Percentiles rank a stretch among this genome's conserved stretches.
Evolutionary conservation across 495 filamentous ascomycete genomes (phyloP).

Genomic region (Acidiella bohemica): DNA sequence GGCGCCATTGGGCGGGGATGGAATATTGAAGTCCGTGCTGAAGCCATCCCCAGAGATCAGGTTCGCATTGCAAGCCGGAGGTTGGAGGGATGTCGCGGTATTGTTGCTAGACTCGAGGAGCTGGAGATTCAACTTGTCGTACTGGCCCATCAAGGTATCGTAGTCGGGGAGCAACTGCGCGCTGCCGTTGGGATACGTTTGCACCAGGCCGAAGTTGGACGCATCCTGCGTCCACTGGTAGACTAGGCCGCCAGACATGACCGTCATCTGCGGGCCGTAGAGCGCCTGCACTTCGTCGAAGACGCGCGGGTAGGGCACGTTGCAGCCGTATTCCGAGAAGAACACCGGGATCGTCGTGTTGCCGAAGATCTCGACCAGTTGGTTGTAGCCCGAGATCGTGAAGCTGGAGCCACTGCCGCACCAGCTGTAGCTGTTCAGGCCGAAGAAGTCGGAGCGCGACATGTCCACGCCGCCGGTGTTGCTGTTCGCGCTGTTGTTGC

Average conservation of each 20-base stretch:
- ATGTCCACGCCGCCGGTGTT: constrained; percentile 35
- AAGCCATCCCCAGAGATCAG: constrained; percentile 53
- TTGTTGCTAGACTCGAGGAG: constrained; percentile 46
- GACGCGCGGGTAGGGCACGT: constrained; percentile 58
- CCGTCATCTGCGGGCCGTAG: constrained; percentile 69
- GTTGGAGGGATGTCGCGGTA: constrained; percentile 35
- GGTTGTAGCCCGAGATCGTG: constrained; percentile 55
- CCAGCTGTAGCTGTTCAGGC: constrained; percentile 92
- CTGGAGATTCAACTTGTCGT: constrained; percentile 56
- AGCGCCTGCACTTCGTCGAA: constrained; percentile 74
- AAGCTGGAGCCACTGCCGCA: constrained; percentile 61
- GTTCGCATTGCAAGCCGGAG: constrained; percentile 44
- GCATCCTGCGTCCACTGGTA: constrained; percentile 73
- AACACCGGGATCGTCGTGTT: constrained; percentile 72
- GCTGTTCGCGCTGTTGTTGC: constrained; percentile 38
- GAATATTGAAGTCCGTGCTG: constrained; percentile 63
- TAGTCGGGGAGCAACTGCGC: constrained; percentile 57
- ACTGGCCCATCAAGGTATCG: constrained; percentile 59
- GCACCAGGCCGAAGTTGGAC: constrained; percentile 64
- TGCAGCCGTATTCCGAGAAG: constrained; percentile 96
- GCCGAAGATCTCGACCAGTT: constrained; percentile 54
- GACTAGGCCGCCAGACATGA: constrained; percentile 76
- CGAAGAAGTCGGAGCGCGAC: constrained; percentile 74
- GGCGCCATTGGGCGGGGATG: constrained; percentile 39
- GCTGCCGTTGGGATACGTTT: constrained; percentile 49